Evolutionary conservation across 768 basidiomycete species (phyloP).

Genomic region (Tulasnella sp.): DNA sequence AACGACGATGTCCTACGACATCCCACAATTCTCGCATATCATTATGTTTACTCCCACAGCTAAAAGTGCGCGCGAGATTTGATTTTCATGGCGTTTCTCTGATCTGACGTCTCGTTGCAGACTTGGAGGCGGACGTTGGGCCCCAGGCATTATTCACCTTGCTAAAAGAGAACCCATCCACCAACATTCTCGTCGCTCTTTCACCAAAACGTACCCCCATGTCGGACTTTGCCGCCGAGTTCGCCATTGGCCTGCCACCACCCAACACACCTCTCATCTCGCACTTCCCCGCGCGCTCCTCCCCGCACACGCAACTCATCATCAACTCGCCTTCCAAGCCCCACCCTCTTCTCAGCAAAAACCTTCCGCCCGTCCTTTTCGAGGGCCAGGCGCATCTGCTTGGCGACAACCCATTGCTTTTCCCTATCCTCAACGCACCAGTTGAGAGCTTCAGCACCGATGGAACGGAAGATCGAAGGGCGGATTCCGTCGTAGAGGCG

Average conservation of each 20-base stretch:
- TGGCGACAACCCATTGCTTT: conserved; percentile 67
- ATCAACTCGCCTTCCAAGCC: conserved; percentile 45
- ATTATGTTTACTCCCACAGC: conserved; percentile 80
- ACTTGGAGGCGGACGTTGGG: conserved; percentile 66
- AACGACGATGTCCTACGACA: conserved; percentile 61
- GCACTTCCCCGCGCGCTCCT: conserved; percentile 73
- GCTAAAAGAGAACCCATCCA: conserved; percentile 50
- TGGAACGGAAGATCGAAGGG: conserved; percentile 44
- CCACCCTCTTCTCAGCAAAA: conserved; percentile 43
- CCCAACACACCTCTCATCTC: conserved; percentile 80
- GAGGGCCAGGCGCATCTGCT: conserved; percentile 64
- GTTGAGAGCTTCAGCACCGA: conserved; percentile 72
- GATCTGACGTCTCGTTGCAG: conserved; percentile 39
- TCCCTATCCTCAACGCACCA: conserved; percentile 78
- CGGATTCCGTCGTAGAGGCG: conserved; percentile 64
- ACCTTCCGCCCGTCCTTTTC: conserved; percentile 65
- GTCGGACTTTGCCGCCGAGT: conserved; percentile 79
- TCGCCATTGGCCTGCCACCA: conserved; percentile 83
- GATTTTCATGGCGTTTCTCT: too few species aligned
- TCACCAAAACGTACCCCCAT: conserved; percentile 71
- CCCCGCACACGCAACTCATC: conserved; percentile 61
- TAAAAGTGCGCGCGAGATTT: conserved; percentile 62
- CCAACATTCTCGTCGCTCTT: conserved; percentile 81
- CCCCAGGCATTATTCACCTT: conserved; percentile 76
- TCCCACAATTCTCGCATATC: conserved; percentile 77